Percentiles rank a stretch among this genome's conserved stretches.
phyloP scores from a whole-genome alignment of 352 stramenopile species.

The Phytophthora sp. region DNA sequence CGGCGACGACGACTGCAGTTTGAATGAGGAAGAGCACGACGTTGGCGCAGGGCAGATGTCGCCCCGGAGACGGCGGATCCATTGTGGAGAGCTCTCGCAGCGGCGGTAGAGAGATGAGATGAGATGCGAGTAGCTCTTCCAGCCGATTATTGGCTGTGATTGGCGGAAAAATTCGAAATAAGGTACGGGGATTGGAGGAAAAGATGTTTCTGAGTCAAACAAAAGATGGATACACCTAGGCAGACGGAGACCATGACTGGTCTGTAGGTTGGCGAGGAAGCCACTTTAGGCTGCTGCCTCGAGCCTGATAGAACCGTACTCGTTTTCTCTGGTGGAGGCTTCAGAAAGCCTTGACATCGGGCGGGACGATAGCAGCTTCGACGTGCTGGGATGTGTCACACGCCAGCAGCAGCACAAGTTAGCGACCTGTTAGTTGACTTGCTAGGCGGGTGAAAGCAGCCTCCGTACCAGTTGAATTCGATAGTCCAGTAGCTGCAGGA shows the following conservation, averaged over 20 bases:
- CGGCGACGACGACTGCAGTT: slow-evolving; percentile 23
- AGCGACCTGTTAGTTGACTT: slow-evolving; percentile 21
- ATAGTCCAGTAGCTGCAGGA: slow-evolving; percentile 39
- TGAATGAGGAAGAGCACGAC: slow-evolving; percentile 41
- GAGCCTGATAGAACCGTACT: slow-evolving; percentile 38
- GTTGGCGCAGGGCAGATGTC: slow-evolving; percentile 40
- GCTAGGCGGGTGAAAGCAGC: slow-evolving; percentile 9
- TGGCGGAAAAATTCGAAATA: slow-evolving; percentile 21
- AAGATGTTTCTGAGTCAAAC: slow-evolving; percentile 31
- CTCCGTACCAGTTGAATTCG: slow-evolving; percentile 36
- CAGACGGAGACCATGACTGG: too few species aligned
- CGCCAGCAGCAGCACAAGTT: slow-evolving; percentile 15
- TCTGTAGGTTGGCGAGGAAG: too few species aligned
- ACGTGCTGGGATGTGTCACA: slow-evolving; percentile 17
- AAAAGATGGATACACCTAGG: slow-evolving; percentile 19
- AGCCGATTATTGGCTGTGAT: slow-evolving; percentile 21
- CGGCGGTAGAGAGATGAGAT: slow-evolving; percentile 13
- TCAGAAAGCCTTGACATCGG: slow-evolving; percentile 32
- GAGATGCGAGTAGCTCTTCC: slow-evolving; percentile 7
- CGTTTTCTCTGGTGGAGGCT: slow-evolving; percentile 29
- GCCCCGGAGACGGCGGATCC: slow-evolving; percentile 22
- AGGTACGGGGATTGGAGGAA: slow-evolving; percentile 19
- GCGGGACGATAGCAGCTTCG: slow-evolving; percentile 12
- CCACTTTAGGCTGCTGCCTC: slow-evolving; percentile 24
- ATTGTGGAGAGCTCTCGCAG: slow-evolving; percentile 16